Evolutionary conservation across 2,329 filamentous ascomycete species (phyloP), one percentile per base, ranked within the genome.

Genomic region (Leptographium lundbergii): DNA sequence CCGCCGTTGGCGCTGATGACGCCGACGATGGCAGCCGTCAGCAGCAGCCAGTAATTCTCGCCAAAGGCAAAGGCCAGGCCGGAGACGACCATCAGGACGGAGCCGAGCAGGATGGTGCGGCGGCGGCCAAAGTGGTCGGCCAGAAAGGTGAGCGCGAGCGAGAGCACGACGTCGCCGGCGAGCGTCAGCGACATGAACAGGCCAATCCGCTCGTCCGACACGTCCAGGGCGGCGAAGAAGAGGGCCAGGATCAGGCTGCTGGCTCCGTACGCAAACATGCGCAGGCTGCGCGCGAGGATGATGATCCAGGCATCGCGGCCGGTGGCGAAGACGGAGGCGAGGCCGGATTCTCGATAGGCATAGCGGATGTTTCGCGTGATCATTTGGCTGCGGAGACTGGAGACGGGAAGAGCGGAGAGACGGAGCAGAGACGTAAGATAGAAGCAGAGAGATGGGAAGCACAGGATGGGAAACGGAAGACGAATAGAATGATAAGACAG

Each of bases 161-260:
- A 79, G 9, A 86, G 77, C 0, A 80, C 67, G 1, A 85, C 81
- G 69, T 86, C 82, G 14, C 83, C 83, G 2, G 77, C 66, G 17
- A 86, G 73, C 0, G 83, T 86, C 45, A 86, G 69, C 0, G 79
- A 84, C 81, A 86, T 84, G 64, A 86, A 85, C 7, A 85, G 66
- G 6, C 83, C 83, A 60, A 86, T 85, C 25, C 74, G 75, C 29
- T 77, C 72, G 67, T 85, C 82, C 0, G 81, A 74, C 58, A 84
- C 77, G 0, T 72, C 69, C 14, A 86, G 69, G 24, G 77, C 75
- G 7, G 79, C 76, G 56, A 86, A 78, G 66, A 84, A 85, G 19
- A 83, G 78, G 13, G 81, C 83, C 52, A 86, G 73, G 57, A 85
- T 80, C 52, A 86, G 73, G 0, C 81, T 78, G 24, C 77, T 79